Percentiles rank a stretch among this genome's conserved stretches.
Evolutionary conservation across 1,139 yeast genomes (phyloP).

Genomic region (Sugiyamaella pinicola): DNA sequence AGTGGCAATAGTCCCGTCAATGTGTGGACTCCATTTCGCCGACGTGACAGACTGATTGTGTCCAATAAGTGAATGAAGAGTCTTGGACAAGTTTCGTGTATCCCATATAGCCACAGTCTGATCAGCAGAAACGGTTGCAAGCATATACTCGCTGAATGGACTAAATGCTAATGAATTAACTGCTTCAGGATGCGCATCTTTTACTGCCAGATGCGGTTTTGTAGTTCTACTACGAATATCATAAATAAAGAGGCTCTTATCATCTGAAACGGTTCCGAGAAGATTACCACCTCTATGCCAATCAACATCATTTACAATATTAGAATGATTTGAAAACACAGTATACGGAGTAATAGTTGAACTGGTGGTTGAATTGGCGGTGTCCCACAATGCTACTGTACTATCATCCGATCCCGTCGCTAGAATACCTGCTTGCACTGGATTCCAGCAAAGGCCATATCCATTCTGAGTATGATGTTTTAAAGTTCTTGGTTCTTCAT

Average conservation of each 20-base stretch:
- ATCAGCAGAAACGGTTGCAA: conserved; percentile 71
- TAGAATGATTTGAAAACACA: conserved; percentile 36
- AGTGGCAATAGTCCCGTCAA: conserved; percentile 64
- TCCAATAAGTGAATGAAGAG: conserved; percentile 46
- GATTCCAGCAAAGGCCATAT: conserved; percentile 70
- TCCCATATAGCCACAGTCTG: conserved; percentile 72
- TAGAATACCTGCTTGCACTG: conserved; percentile 41
- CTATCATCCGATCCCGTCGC: conserved; percentile 71
- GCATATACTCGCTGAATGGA: conserved; percentile 53
- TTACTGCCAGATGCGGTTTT: conserved; percentile 37
- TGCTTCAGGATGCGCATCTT: conserved; percentile 45
- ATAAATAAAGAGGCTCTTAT: conserved; percentile 64
- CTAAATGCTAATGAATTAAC: conserved; percentile 70
- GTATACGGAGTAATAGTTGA: conserved; percentile 27
- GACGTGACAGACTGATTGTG: conserved; percentile 69
- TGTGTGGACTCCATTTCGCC: conserved; percentile 75
- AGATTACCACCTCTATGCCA: conserved; percentile 55
- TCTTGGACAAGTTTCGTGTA: conserved; percentile 48
- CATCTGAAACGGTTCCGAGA: conserved; percentile 78
- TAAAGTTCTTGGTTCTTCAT: conserved; percentile 38
- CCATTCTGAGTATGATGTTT: conserved; percentile 69
- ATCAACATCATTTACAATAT: conserved; percentile 45
- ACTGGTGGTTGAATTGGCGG: neutral
- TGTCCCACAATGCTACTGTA: conserved; percentile 66
- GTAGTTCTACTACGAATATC: conserved; percentile 55